A percentile compares a stretch with the other conserved stretches of the same genome.
These are phyloP conservation scores for Cadophora sp. DNA, from an alignment of 2,329 filamentous ascomycete genomes.

Conservation along the genomic window DNA sequence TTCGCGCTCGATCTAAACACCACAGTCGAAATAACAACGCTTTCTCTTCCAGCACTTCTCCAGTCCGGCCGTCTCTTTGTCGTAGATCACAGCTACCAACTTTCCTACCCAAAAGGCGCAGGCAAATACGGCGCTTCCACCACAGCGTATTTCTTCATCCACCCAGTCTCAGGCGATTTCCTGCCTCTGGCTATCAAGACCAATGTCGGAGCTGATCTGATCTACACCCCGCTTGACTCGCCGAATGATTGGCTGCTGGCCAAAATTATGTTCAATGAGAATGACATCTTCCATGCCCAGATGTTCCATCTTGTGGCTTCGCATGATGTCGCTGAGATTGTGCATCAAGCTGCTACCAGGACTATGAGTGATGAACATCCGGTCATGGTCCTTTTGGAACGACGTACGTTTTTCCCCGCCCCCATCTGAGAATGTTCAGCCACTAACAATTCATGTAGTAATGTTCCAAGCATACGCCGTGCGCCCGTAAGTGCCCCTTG, in stretches of 20 bases:
- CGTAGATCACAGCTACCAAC: constrained; percentile 51
- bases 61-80: constrained; percentile 51
- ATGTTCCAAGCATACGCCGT: constrained; percentile 29
- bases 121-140: constrained; percentile 51
- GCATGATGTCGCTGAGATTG: constrained; percentile 53
- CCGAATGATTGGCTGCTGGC: constrained; percentile 57
- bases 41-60: constrained; percentile 45
- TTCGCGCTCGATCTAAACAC: constrained; percentile 48
- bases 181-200: constrained; percentile 57
- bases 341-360: constrained; percentile 54
- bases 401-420: constrained; percentile 5
- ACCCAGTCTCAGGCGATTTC: constrained; percentile 50
- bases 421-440: neutral
- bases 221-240: constrained; percentile 55
- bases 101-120: constrained; percentile 34
- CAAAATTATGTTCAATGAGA: constrained; percentile 57
- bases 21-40: constrained; percentile 42
- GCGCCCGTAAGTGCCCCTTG: constrained; percentile 20
- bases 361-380: constrained; percentile 55
- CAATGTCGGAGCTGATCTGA: constrained; percentile 50
- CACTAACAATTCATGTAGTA: constrained; percentile 10
- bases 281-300: constrained; percentile 55
- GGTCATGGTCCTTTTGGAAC: constrained; percentile 38
- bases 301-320: constrained; percentile 53
- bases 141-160: constrained; percentile 56